Base-by-base conservation (phyloP, 176 grass and related monocot species). In the Phyllostachys edulis region DNA sequence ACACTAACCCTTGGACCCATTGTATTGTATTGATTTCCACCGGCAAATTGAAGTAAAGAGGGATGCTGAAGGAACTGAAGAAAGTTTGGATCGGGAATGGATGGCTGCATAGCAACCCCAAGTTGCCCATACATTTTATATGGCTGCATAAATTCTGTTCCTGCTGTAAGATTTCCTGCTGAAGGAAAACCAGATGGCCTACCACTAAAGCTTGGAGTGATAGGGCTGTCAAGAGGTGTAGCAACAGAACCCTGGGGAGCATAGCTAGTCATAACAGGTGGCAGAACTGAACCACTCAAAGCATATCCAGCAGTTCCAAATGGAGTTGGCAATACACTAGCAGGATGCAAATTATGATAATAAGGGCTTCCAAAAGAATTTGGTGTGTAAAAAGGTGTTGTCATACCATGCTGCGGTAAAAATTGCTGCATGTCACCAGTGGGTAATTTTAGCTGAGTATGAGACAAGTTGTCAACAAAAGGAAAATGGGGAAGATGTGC, bases 101-200 rank as follows among this genome's bases (percentile, higher is more conserved):
- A 50, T 87, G 87, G 84, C 36, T 90, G 91, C 77, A 94, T 82
- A 29, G 91, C 70, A 72, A 90, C 42, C 34, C 89, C 87, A 80
- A 92, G 40, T 71, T 98, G 96, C 7, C 91, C 88, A 66, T 96
- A 98, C 50, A 90, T 85, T 83, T 92, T 95, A 70, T 92, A 93
- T 84, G 89, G 80, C 20, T 94, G 91, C 73, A 89, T 47, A 82
- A 88, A 87, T 66, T 99, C 93, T 49, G 90, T 61, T 79, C 79
- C 95, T 40, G 57, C 45, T 24, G 75, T 36, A 84, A 72, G 36
- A 82, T 87, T 94, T 38, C 92, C 92, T 17, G 77, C 63, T 71
- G 78, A 50, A 79, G 80, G 34, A 81, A 90, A 89, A 70, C 85
- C 88, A 78, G 88, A 80, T 84, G 83, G 79, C 37, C 90, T 95